Evolutionary conservation across 495 filamentous ascomycete species (phyloP).

Genomic region (Lophium mytilinum): DNA sequence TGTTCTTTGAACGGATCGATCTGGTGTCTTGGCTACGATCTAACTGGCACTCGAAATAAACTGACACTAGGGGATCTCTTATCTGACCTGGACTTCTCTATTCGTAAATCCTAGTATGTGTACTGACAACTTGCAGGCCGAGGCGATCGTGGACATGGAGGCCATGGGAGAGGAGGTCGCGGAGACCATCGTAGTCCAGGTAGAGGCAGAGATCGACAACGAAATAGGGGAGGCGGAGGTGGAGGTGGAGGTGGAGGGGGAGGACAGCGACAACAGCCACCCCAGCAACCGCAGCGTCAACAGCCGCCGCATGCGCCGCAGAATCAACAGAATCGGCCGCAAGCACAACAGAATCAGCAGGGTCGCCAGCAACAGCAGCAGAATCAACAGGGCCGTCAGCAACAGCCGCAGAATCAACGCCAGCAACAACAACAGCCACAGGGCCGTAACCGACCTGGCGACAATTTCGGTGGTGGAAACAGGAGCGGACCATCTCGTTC

Average conservation of each 20-base stretch:
- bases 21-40: too few species aligned
- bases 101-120: too few species aligned
- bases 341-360: too few species aligned
- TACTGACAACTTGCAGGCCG: background rate
- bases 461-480: background rate
- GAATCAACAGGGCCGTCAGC: too few species aligned
- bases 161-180: constrained; percentile 18
- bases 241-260: constrained; percentile 38
- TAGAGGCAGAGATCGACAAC: constrained; percentile 35
- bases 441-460: background rate
- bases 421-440: background rate
- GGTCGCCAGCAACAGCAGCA: too few species aligned
- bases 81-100: too few species aligned
- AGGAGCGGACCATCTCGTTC: background rate
- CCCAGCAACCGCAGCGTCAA: background rate
- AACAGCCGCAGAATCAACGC: too few species aligned
- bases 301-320: background rate
- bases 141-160: constrained; percentile 19
- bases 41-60: too few species aligned
- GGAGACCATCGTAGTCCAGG: constrained; percentile 33
- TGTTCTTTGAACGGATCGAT: too few species aligned
- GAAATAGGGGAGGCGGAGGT: constrained; percentile 32
- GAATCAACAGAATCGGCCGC: background rate
- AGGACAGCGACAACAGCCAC: constrained; percentile 20
- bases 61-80: too few species aligned